phyloP scores from a whole-genome alignment of 441 rosid genomes.

The Croton setiger region DNA sequence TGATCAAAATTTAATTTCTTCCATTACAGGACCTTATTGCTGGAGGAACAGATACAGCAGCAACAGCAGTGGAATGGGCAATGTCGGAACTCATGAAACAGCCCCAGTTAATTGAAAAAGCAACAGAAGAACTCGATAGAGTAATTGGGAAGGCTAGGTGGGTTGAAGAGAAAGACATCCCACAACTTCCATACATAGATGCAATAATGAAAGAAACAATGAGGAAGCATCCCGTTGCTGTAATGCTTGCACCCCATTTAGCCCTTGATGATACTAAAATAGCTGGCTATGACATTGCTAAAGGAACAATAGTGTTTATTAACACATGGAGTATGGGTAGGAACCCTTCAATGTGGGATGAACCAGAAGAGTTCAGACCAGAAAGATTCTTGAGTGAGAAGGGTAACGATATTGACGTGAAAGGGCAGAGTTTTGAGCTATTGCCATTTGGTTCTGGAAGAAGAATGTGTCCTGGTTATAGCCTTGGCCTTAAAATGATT shows the following conservation, averaged over 20 bases:
- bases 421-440: conserved; percentile 25
- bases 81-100: conserved; percentile 30
- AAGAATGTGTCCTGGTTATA: conserved; percentile 35
- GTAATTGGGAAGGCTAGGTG: conserved; percentile 29
- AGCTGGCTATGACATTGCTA: conserved; percentile 18
- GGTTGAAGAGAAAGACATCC: conserved; percentile 36
- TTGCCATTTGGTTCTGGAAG: conserved; percentile 38
- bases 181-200: conserved; percentile 26
- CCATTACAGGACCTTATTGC: conserved; percentile 27
- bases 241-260: conserved; percentile 9
- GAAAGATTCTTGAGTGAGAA: conserved; percentile 25
- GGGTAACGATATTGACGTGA: conserved; percentile 15
- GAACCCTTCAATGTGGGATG: conserved; percentile 25
- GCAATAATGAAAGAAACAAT: conserved; percentile 34
- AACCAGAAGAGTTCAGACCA: conserved; percentile 25
- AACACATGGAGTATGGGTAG: conserved; percentile 34
- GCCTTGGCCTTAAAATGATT: conserved; percentile 30
- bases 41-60: conserved; percentile 34
- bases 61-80: conserved; percentile 31
- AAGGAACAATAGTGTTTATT: conserved; percentile 25
- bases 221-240: conserved; percentile 26
- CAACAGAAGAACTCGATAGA: conserved; percentile 32
- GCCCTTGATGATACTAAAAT: conserved; percentile 26
- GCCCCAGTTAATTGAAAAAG: conserved; percentile 19
- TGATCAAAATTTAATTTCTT: neutral